Conservation (phyloP, 257 asterid species). For the Osmanthus fragrans region DNA sequence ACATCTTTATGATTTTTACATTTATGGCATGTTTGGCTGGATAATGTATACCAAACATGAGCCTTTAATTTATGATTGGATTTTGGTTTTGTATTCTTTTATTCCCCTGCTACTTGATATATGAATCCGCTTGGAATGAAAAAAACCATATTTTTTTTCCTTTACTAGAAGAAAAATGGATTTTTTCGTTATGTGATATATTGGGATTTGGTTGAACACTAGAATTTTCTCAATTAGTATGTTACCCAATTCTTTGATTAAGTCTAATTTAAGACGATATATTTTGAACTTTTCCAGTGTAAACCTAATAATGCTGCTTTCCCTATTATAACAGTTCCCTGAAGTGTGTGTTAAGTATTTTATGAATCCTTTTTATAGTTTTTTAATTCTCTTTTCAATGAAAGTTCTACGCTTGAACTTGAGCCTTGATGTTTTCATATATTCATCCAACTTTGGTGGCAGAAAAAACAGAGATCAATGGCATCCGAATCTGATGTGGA, state of each 20-base stretch:
- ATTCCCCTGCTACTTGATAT: neutral
- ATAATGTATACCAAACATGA: neutral
- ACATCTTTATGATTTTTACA: neutral
- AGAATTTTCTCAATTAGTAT: neutral
- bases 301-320: neutral
- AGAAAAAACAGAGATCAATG: conserved; percentile 31
- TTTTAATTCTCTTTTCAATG: conserved; percentile 1
- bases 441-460: neutral
- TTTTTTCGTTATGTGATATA: neutral
- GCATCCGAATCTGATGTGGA: conserved; percentile 30
- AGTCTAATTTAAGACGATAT: neutral
- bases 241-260: neutral
- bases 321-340: neutral
- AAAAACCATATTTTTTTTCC: neutral
- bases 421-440: neutral
- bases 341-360: neutral
- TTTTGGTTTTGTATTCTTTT: neutral
- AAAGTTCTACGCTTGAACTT: conserved; percentile 3
- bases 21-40: neutral
- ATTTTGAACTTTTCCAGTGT: neutral
- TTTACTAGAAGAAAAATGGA: neutral
- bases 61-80: neutral
- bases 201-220: neutral
- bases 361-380: neutral
- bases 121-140: neutral